Evolutionary conservation across 306 rosid species (phyloP), one percentile per base, ranked within the genome.

Genomic region (Trifolium subterraneum): DNA sequence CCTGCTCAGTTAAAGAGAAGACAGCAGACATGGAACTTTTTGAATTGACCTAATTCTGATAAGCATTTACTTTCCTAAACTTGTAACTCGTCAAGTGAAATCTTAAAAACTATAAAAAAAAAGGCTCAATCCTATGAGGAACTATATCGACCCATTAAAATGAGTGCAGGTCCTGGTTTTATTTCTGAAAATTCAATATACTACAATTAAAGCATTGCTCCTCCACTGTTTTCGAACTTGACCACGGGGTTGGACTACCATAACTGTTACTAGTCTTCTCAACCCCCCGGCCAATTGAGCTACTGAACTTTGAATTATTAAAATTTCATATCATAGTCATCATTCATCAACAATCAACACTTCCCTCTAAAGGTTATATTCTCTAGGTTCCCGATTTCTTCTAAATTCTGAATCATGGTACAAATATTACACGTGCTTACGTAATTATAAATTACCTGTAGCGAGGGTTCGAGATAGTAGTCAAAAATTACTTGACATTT

Each of bases 401-500:
- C 48, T 14, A 27, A 54, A 51, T 52, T 56, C 61, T 27, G 38
- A 72, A 59, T 73, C 72, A 50, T n/a, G 20, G 58, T 0, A 36
- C 15, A 51, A 42, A 19, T 25, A 71, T n/a, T 13, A 41, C 25
- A 36, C 8, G 47, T 60, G 76, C 27, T 27, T 2, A 56, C 9
- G 12, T 52, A 61, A 78, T 60, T 18, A 22, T 7, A 84, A 15
- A 25, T 87, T 91, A 93, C 98, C 97, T 80, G 74, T n/a, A 81
- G 78, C 9, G 92, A 67, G 84, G 84, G 73, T 78, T 89, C 98
- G 55, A 91, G 93, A 80, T 87, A 93, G 80, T 89, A 93, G 77
- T 93, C 96, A 78, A 88, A 93, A 79, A 88, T 81, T 35, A 91
- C 92, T 72, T 33, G 87, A 73, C 97, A 91, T 88, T 86, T 91